Percentiles rank a stretch among this genome's conserved stretches.
phyloP scores from a whole-genome alignment of 1,139 yeast genomes.

The Kodamaea plutei region DNA sequence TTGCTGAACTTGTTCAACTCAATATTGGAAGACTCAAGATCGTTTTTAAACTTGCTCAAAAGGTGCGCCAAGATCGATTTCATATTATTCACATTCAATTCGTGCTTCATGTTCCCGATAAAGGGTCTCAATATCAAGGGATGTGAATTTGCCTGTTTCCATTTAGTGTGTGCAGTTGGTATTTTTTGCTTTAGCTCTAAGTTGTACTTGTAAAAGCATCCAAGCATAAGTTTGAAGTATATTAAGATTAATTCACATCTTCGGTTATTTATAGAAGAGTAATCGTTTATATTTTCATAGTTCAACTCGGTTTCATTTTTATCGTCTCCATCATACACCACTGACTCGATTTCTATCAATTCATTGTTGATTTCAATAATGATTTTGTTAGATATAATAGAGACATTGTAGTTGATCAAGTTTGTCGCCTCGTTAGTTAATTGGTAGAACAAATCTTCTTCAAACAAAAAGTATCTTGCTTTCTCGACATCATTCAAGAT shows the following conservation, averaged over 20 bases:
- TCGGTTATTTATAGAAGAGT: slow-evolving; percentile 30
- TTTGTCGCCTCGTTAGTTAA: slow-evolving; percentile 71
- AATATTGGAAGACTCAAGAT: slow-evolving; percentile 15
- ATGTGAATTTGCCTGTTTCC: slow-evolving; percentile 46
- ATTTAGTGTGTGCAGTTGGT: slow-evolving; percentile 49
- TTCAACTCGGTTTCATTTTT: slow-evolving; percentile 32
- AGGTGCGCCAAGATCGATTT: slow-evolving; percentile 37
- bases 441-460: slow-evolving; percentile 75
- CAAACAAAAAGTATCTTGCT: slow-evolving; percentile 73
- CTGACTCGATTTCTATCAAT: slow-evolving; percentile 65
- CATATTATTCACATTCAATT: slow-evolving; percentile 43
- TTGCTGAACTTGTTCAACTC: slow-evolving; percentile 25
- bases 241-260: slow-evolving; percentile 52
- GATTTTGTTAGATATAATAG: slow-evolving; percentile 61
- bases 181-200: slow-evolving; percentile 42
- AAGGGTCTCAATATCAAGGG: slow-evolving; percentile 61
- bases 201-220: slow-evolving; percentile 54
- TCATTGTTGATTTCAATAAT: slow-evolving; percentile 63
- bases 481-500: slow-evolving; percentile 51
- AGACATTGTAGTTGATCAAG: slow-evolving; percentile 69
- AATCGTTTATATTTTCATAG: slow-evolving; percentile 28
- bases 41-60: slow-evolving; percentile 15
- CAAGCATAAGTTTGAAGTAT: slow-evolving; percentile 56
- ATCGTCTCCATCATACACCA: slow-evolving; percentile 49
- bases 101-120: slow-evolving; percentile 66